phyloP scores from a whole-genome alignment of 352 stramenopile genomes.

The Globisporangium echinulatum region DNA sequence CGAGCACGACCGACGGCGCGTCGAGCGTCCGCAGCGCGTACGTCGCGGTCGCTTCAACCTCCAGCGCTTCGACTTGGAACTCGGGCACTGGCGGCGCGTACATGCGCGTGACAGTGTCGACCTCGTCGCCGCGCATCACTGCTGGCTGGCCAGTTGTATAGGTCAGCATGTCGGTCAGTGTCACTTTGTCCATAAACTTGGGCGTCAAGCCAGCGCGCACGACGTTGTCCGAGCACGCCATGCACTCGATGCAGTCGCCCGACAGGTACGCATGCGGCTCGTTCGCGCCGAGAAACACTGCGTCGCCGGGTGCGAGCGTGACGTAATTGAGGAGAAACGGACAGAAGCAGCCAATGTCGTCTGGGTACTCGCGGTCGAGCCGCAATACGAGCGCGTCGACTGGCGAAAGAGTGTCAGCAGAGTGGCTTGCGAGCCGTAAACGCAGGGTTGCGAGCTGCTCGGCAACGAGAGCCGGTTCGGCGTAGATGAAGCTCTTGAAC shows the following conservation, averaged over 20 bases:
- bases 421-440: slow-evolving; percentile 45
- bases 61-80: slow-evolving; percentile 84
- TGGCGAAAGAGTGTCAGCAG: slow-evolving; percentile 16
- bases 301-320: slow-evolving; percentile 91
- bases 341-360: slow-evolving; percentile 97
- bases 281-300: slow-evolving; percentile 97
- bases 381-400: slow-evolving; percentile 86
- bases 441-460: slow-evolving; percentile 76
- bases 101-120: slow-evolving; percentile 60
- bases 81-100: slow-evolving; percentile 89
- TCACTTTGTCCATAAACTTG: slow-evolving; percentile 99
- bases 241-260: slow-evolving; percentile 96
- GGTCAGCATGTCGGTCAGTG: slow-evolving; percentile 96
- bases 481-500: slow-evolving; percentile 79
- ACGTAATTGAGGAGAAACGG: slow-evolving; percentile 98
- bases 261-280: slow-evolving; percentile 99
- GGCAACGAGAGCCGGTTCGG: slow-evolving; percentile 54
- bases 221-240: slow-evolving; percentile 99
- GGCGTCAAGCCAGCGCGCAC: slow-evolving; percentile 97
- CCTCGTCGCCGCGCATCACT: slow-evolving; percentile 41
- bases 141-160: slow-evolving; percentile 78
- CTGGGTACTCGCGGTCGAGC: slow-evolving; percentile 91
- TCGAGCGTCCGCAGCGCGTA: slow-evolving; percentile 29
- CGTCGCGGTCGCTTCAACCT: slow-evolving; percentile 26
- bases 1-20: slow-evolving; percentile 49